phyloP scores from a whole-genome alignment of 2,329 filamentous ascomycete genomes.

The Colletotrichum plurivorum region DNA sequence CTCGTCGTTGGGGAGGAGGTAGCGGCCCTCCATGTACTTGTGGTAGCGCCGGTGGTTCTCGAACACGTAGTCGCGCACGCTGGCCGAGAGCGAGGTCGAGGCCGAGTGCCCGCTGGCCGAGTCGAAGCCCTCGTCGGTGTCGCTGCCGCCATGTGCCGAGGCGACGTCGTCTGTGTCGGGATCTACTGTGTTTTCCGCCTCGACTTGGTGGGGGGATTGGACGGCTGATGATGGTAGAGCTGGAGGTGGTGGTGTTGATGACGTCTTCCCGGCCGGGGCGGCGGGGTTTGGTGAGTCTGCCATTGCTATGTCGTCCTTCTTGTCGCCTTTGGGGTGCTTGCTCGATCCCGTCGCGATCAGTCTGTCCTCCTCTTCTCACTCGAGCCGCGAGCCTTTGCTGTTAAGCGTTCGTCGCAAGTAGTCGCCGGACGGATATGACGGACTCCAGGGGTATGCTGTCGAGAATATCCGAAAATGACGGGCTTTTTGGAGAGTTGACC shows the following conservation, averaged over 20 bases:
- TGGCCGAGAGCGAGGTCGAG: conserved; percentile 31
- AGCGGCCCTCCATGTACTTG: conserved; percentile 57
- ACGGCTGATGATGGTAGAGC: background rate
- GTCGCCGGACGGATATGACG: background rate
- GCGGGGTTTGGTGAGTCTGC: background rate
- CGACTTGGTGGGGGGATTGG: background rate
- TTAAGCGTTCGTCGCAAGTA: background rate
- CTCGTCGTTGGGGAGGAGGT: conserved; percentile 57
- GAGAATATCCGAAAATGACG: too few relatives aligned
- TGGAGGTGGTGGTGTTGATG: background rate
- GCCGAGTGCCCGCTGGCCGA: conserved; percentile 25
- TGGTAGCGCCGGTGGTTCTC: conserved; percentile 58
- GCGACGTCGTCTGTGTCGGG: conserved; percentile 27
- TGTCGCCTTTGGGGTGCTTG: background rate
- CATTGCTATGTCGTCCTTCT: background rate
- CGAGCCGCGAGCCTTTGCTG: background rate
- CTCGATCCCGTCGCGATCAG: background rate
- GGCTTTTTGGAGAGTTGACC: too few relatives aligned
- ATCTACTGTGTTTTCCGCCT: conserved; percentile 30
- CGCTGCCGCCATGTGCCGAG: background rate
- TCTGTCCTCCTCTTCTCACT: background rate
- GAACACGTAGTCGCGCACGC: conserved; percentile 45
- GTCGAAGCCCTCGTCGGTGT: conserved; percentile 31
- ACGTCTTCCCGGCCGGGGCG: background rate
- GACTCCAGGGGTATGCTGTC: conserved; percentile 1